phyloP scores from a whole-genome alignment of 2,329 filamentous ascomycete species.

The Juglanconis oblonga region DNA sequence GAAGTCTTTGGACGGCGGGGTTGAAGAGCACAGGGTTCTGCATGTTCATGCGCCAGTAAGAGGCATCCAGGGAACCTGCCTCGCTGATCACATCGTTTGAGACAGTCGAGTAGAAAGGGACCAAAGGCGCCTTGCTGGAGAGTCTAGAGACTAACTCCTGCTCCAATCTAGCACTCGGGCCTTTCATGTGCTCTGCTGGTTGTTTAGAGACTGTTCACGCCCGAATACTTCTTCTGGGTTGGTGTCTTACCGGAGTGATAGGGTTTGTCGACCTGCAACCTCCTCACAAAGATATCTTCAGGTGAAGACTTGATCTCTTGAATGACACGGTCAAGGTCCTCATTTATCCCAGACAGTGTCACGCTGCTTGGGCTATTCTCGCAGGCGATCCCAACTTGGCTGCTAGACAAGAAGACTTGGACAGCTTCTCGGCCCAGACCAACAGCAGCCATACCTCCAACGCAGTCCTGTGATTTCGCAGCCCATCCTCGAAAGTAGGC shows the following conservation, averaged over 20 bases:
- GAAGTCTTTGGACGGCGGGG: not conserved
- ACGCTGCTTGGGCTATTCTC: conserved; percentile 10
- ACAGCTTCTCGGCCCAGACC: not conserved
- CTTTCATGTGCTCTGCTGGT: not conserved
- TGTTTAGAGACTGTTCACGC: not conserved
- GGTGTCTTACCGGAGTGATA: too few species aligned
- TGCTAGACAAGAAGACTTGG: not conserved
- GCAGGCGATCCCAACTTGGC: conserved; percentile 4
- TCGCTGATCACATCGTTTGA: not conserved
- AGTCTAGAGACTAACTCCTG: not conserved
- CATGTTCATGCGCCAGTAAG: not conserved
- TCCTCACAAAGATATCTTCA: too few species aligned
- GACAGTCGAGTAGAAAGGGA: not conserved
- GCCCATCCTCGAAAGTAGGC: not conserved
- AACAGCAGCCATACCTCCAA: not conserved
- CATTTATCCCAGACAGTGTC: conserved; percentile 5
- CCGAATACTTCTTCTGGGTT: too few species aligned
- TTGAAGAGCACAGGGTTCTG: not conserved
- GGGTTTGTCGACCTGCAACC: too few species aligned
- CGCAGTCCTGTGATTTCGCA: not conserved
- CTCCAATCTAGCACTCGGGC: not conserved
- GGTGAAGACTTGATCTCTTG: not conserved
- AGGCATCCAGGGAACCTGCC: not conserved
- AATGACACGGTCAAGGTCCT: not conserved
- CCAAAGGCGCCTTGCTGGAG: not conserved